phyloP scores from a whole-genome alignment of 768 basidiomycete species.

The Kondoa malvinella region DNA sequence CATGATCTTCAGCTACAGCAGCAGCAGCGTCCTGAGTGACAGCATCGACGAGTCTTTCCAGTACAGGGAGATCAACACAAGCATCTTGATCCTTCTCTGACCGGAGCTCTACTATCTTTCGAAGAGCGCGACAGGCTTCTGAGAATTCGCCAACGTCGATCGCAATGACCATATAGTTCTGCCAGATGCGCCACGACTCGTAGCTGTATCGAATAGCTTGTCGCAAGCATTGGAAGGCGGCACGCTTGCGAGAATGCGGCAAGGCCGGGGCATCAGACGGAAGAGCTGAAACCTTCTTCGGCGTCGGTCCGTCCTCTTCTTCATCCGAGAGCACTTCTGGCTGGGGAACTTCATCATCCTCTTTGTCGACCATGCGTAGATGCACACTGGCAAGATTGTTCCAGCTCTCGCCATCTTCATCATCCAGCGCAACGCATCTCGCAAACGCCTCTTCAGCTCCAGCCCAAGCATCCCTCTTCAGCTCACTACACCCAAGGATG shows the following conservation, averaged over 20 bases:
- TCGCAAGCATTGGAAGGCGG: conserved; percentile 82
- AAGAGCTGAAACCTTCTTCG: background rate
- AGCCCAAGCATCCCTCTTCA: conserved; percentile 67
- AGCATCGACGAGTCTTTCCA: conserved; percentile 74
- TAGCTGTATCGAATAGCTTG: conserved; percentile 70
- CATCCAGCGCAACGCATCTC: conserved; percentile 75
- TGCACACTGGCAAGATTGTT: conserved; percentile 91
- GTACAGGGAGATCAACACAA: conserved; percentile 65
- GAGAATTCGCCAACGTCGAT: conserved; percentile 82
- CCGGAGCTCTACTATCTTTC: conserved; percentile 64
- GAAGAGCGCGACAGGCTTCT: conserved; percentile 68
- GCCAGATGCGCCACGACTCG: conserved; percentile 97
- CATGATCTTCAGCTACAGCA: conserved; percentile 37
- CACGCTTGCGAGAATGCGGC: conserved; percentile 43
- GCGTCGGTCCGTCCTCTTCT: conserved; percentile 3
- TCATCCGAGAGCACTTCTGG: conserved; percentile 16
- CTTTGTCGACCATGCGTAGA: conserved; percentile 52
- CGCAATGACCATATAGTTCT: conserved; percentile 85
- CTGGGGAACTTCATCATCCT: conserved; percentile 26
- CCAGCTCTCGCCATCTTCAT: conserved; percentile 97
- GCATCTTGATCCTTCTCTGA: conserved; percentile 39
- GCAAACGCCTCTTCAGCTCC: conserved; percentile 66
- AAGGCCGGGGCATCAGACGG: conserved; percentile 6
- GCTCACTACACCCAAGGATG: conserved; percentile 76
- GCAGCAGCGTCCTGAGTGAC: conserved; percentile 44